Evolutionary conservation across 2,329 filamentous ascomycete genomes (phyloP), one percentile per base, ranked within the genome.

Genomic region (Clonostachys chloroleuca): DNA sequence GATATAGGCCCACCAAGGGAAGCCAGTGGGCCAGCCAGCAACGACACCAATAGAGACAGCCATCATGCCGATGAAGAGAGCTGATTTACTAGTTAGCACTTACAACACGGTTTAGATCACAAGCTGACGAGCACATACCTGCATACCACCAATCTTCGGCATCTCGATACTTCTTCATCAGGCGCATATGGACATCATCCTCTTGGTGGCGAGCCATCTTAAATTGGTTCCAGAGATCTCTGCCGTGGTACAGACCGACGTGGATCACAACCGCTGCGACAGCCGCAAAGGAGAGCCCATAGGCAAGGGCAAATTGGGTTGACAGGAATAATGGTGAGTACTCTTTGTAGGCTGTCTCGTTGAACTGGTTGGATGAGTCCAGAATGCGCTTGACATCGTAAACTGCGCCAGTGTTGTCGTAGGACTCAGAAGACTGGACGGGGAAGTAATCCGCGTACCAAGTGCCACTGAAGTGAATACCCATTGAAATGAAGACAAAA

Each of bases 281-380:
- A 18, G 83, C 80, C n/a, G 84, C 84, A 57, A 87, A 87, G 0
- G 80, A 81, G 12, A 87, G 66, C 2, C 83, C 83, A 54, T 87
- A 82, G 8, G 71, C 67, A 36, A 82, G 60, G 3, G 76, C 74
- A 50, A 80, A 87, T 50, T 84, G 83, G 0, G 82, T 76, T 3
- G 81, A 74, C 17, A 87, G 68, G 56, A 79, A 87, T 5, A 86
- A 71, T 2, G 84, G 84, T 17, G 83, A 87, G 60, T 87, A 87
- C 18, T 69, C 67, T 51, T 75, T 68, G 62, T 87, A 87, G 13
- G 78, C 78, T 4, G 70, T 73, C 54, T 76, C 73, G 59, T 86
- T 77, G 49, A 87, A 78, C n/a, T 76, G 69, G 47, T 72, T 66
- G 52, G 82, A 69, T 5, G 64, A 53, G 47, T 75, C 76, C 16